These are phyloP conservation scores for Aquilaria yunnanensis DNA, from an alignment of 345 rosid genomes.

Conservation along the genomic window DNA sequence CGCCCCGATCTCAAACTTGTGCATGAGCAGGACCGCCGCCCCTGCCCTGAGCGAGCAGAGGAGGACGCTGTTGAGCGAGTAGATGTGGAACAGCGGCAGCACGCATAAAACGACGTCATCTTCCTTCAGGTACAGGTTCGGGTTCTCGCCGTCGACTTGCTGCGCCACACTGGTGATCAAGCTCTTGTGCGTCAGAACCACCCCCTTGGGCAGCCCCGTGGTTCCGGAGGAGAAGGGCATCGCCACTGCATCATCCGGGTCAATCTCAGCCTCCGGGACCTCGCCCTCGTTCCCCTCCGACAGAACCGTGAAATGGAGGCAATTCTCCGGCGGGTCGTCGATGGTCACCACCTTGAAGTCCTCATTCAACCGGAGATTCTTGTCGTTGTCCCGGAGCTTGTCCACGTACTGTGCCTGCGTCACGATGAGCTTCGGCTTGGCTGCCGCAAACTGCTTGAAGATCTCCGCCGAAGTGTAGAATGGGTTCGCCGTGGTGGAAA, in stretches of 20 bases:
- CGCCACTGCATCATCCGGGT: constrained; percentile 66
- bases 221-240: constrained; percentile 90
- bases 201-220: constrained; percentile 91
- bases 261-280: constrained; percentile 17
- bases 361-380: constrained; percentile 14
- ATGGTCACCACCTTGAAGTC: constrained; percentile 49
- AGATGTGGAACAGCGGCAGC: constrained; percentile 81
- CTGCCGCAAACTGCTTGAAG: constrained; percentile 47
- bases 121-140: constrained; percentile 47
- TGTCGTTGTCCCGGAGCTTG: constrained; percentile 28
- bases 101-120: constrained; percentile 79
- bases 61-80: constrained; percentile 68
- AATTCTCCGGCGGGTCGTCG: constrained; percentile 59
- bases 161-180: constrained; percentile 86
- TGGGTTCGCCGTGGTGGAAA: constrained; percentile 80
- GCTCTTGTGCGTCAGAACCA: constrained; percentile 72
- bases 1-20: constrained; percentile 73
- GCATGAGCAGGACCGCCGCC: constrained; percentile 74
- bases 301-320: constrained; percentile 53
- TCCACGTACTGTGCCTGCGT: constrained; percentile 67
- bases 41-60: constrained; percentile 69
- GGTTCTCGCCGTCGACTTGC: constrained; percentile 93
- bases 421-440: constrained; percentile 54
- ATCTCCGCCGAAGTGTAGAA: constrained; percentile 73
- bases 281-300: constrained; percentile 35